Percentiles rank a stretch among this genome's conserved stretches.
These are phyloP conservation scores for Pseudonectria foliicola DNA, from an alignment of 2,329 filamentous ascomycete species.

Conservation along the genomic window DNA sequence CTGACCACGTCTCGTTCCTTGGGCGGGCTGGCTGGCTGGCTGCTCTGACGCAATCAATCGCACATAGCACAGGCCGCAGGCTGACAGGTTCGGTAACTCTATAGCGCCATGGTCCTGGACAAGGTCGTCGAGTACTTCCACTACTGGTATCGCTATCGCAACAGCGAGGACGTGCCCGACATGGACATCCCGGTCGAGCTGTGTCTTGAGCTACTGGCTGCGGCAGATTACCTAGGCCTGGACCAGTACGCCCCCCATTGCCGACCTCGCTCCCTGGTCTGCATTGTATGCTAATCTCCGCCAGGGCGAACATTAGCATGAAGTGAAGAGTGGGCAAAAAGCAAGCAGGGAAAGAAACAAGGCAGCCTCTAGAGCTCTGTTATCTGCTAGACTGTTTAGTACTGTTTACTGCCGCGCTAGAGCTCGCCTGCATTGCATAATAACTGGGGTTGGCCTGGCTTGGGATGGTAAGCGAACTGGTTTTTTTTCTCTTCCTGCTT, in stretches of 20 bases:
- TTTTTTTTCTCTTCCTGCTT: no score
- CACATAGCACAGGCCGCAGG: slow-evolving; percentile 11
- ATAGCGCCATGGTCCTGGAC: slow-evolving; percentile 65
- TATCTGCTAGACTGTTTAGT: no score
- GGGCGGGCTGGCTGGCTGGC: background rate
- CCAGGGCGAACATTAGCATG: slow-evolving; percentile 31
- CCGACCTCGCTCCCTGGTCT: slow-evolving; percentile 23
- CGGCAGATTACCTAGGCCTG: slow-evolving; percentile 68
- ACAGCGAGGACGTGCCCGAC: slow-evolving; percentile 66
- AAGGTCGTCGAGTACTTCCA: slow-evolving; percentile 80
- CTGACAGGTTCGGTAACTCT: slow-evolving; percentile 16
- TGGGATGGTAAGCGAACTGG: background rate
- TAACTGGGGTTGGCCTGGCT: background rate
- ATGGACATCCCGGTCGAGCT: slow-evolving; percentile 76
- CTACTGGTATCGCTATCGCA: slow-evolving; percentile 68
- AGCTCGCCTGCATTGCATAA: no score
- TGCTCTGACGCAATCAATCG: background rate
- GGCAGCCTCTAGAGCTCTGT: no score
- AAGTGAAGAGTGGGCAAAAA: slow-evolving; percentile 20
- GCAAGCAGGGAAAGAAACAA: background rate
- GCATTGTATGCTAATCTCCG: slow-evolving; percentile 22
- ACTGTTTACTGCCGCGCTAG: no score
- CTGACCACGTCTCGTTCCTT: slow-evolving; percentile 36
- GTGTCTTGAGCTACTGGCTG: slow-evolving; percentile 69
- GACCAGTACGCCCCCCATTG: slow-evolving; percentile 38